Base-by-base conservation (phyloP, 345 rosid genomes). In the Passiflora organensis region DNA sequence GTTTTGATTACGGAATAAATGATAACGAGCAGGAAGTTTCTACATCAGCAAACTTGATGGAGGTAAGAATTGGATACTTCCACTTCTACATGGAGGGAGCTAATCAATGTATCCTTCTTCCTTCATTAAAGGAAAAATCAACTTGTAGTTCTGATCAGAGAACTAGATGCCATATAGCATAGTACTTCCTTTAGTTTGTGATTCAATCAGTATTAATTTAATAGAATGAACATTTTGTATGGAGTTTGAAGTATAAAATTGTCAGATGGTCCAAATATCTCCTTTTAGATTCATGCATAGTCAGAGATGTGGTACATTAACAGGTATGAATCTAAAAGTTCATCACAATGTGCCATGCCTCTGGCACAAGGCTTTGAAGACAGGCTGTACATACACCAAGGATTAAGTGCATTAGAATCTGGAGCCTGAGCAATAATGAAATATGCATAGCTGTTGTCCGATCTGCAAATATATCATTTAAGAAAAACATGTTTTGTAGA, bases 1-100 rank as follows among this genome's bases (percentile, higher is more conserved):
- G 96, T 80, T 93, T 86, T 66, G 94, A 81, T 55, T 66, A 78
- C 70, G 73, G 80, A 53, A 82, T 64, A 61, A 72, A 66, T 69
- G 87, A 72, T 55, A 75, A 56, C 49, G 75, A 76, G 44, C 72
- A 72, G 63, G 76, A 72, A 68, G 72, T 73, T 74, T 64, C 83
- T 48, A 51, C 77, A 37, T 50, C 74, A 50, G 69, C 41, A 57
- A 67, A 63, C 61, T 76, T 82, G 37, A 76, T 85, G 77, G 87
- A 84, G 90, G 95, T 93, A 63, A 78, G 45, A 37, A 16, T 67
- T 59, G 32, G 53, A 34, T 38, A 14, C 32, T 20, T 51, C 45
- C 49, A 28, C 34, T 49, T 53, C 44, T 52, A 48, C 51, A 43
- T 46, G 41, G 54, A 41, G 41, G 19, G 56, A 32, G 45, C 65